phyloP scores from a whole-genome alignment of 2,329 filamentous ascomycete species.

The Coniochaeta hoffmannii region DNA sequence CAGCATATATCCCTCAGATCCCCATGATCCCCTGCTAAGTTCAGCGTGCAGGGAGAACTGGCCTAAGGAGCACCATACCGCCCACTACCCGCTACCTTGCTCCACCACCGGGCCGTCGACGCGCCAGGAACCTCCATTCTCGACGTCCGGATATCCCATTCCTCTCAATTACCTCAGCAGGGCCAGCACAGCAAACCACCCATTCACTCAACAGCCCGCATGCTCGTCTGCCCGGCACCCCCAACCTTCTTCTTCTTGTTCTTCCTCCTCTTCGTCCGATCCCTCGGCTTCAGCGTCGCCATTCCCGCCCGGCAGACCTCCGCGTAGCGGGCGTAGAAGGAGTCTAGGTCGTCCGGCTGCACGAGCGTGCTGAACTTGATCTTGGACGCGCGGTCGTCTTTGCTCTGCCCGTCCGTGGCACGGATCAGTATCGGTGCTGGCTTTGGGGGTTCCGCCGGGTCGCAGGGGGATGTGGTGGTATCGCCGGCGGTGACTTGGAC shows the following conservation, averaged over 20 bases:
- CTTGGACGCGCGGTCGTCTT: constrained; percentile 44
- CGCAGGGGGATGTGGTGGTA: constrained; percentile 30
- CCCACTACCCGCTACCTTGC: too few relatives aligned
- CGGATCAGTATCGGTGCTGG: constrained; percentile 72
- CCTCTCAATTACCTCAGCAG: too few relatives aligned
- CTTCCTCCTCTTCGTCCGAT: constrained; percentile 79
- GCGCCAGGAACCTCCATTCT: too few relatives aligned
- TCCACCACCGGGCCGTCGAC: too few relatives aligned
- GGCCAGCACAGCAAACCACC: too few relatives aligned
- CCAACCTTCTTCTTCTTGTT: constrained; percentile 63
- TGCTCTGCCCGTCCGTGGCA: constrained; percentile 72
- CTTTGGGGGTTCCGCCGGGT: constrained; percentile 41
- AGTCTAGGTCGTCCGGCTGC: constrained; percentile 64
- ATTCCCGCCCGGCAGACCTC: constrained; percentile 88
- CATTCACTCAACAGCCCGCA: constrained; percentile 1
- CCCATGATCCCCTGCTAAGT: too few relatives aligned
- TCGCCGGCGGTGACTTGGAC: constrained; percentile 34
- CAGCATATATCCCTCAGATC: too few relatives aligned
- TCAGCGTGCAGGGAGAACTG: too few relatives aligned
- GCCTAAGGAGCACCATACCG: too few relatives aligned
- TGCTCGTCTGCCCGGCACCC: constrained; percentile 8
- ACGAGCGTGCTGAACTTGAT: constrained; percentile 81
- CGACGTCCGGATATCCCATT: not conserved
- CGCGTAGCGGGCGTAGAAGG: constrained; percentile 78
- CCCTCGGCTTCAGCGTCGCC: constrained; percentile 83